Conservation (phyloP, 2,329 filamentous ascomycete genomes). For the Pyrenochaeta sp. region DNA sequence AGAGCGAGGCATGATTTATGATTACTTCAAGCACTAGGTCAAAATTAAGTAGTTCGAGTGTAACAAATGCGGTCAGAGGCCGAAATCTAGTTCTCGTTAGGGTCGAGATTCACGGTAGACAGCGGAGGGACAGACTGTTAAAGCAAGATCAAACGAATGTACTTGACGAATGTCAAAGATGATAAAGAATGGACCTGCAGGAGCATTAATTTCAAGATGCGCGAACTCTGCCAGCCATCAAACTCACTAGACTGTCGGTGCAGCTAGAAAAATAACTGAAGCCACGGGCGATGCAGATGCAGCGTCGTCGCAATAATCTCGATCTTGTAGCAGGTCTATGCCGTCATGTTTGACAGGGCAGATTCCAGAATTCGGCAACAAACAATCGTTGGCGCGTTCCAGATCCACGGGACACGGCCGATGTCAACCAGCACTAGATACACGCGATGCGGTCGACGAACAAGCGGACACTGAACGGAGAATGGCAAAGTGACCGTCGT, state of each 20-base stretch:
- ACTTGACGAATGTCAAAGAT: slow-evolving; percentile 55
- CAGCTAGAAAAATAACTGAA: slow-evolving; percentile 40
- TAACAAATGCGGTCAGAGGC: slow-evolving; percentile 24
- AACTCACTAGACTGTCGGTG: slow-evolving; percentile 46
- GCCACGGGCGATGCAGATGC: slow-evolving; percentile 30
- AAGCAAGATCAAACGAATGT: slow-evolving; percentile 58
- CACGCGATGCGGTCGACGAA: slow-evolving; percentile 21
- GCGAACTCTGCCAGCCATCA: no score
- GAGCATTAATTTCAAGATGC: no score
- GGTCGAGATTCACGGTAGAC: slow-evolving; percentile 7
- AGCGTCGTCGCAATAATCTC: slow-evolving; percentile 33
- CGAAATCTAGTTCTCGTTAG: slow-evolving; percentile 25
- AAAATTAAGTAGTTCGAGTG: slow-evolving; percentile 35
- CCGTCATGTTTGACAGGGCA: slow-evolving; percentile 43
- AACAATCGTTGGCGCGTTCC: slow-evolving; percentile 26
- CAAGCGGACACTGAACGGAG: slow-evolving; percentile 26
- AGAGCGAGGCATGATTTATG: slow-evolving; percentile 53
- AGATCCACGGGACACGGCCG: slow-evolving; percentile 23
- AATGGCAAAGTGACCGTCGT: slow-evolving; percentile 8
- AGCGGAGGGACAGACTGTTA: slow-evolving; percentile 43
- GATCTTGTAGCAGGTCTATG: slow-evolving; percentile 35
- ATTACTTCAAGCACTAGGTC: slow-evolving; percentile 38
- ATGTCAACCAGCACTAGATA: slow-evolving; percentile 21
- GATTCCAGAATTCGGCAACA: slow-evolving; percentile 26
- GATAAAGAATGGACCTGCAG: slow-evolving; percentile 48